Conservation (phyloP, 192 early-diverging fungal genomes). For the Rhizophagus prolifer region DNA sequence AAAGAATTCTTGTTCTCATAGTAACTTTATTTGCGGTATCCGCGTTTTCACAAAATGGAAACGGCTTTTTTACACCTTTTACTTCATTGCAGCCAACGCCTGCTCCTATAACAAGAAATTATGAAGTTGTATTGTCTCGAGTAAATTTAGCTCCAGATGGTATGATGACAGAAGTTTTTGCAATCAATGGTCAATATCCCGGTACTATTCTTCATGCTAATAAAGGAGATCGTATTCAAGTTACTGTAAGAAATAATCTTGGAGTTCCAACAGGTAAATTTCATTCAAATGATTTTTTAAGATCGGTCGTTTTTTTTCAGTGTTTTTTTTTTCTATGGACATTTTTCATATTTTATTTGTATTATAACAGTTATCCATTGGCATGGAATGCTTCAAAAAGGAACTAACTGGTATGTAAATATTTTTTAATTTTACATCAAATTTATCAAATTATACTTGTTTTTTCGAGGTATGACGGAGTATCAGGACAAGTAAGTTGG, state of each 20-base stretch:
- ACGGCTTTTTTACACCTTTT: neutral
- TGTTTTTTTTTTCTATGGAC: neutral
- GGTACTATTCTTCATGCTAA: neutral
- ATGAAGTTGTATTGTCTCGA: neutral
- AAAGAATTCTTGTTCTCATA: neutral
- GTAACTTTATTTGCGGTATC: neutral
- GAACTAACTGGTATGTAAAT: slow-evolving; percentile 43
- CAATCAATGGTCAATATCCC: neutral
- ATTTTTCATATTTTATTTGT: slow-evolving; percentile 33
- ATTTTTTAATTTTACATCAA: neutral
- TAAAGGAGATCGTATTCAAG: neutral
- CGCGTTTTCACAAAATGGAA: neutral
- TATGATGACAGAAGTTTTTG: neutral
- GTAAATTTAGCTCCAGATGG: neutral
- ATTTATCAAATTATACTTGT: too few relatives aligned
- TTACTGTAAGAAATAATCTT: neutral
- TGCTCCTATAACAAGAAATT: neutral
- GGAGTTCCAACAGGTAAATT: neutral
- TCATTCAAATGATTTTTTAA: too few relatives aligned
- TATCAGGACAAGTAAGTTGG: neutral
- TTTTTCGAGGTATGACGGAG: slow-evolving; percentile 36
- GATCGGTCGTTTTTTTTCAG: too few relatives aligned
- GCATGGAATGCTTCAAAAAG: slow-evolving; percentile 44
- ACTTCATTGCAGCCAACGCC: neutral
- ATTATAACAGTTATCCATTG: slow-evolving; percentile 35